phyloP scores from a whole-genome alignment of 176 grass and related monocot genomes.

The Paspalum notatum region DNA sequence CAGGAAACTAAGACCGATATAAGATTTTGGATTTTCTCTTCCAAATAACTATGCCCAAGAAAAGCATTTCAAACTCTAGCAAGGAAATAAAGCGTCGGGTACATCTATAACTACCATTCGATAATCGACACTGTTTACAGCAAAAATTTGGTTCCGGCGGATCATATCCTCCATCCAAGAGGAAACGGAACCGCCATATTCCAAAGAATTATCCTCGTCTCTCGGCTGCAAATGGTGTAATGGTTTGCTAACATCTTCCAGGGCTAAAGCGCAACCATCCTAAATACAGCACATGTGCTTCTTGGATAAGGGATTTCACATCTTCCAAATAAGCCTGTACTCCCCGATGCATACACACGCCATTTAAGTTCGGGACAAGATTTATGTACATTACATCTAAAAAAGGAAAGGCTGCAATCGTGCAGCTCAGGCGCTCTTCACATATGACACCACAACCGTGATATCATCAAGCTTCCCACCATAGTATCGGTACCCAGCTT shows the following conservation, averaged over 20 bases:
- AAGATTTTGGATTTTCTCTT: too few species aligned
- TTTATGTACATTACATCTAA: conserved; percentile 42
- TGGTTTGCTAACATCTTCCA: conserved; percentile 41
- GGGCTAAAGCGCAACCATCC: conserved; percentile 15
- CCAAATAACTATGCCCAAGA: neutral
- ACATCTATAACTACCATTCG: conserved; percentile 5
- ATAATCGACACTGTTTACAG: conserved; percentile 28
- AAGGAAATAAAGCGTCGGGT: neutral
- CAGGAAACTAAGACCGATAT: too few species aligned
- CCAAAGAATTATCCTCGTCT: conserved; percentile 9
- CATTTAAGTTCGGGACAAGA: conserved; percentile 33
- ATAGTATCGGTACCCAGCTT: conserved; percentile 91
- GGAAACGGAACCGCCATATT: conserved; percentile 10
- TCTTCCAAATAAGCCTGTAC: conserved; percentile 22
- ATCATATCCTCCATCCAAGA: conserved; percentile 9
- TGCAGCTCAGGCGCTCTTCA: conserved; percentile 36
- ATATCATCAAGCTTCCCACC: conserved; percentile 97
- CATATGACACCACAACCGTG: conserved; percentile 83
- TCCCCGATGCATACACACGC: conserved; percentile 21
- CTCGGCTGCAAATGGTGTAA: neutral
- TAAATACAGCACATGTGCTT: conserved; percentile 12
- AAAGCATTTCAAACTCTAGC: neutral
- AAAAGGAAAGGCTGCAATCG: conserved; percentile 19
- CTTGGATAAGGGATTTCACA: conserved; percentile 7
- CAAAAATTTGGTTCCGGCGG: conserved; percentile 42